Base-by-base conservation (phyloP, 805 yeast genomes). In the Debaryomyces castellii region DNA sequence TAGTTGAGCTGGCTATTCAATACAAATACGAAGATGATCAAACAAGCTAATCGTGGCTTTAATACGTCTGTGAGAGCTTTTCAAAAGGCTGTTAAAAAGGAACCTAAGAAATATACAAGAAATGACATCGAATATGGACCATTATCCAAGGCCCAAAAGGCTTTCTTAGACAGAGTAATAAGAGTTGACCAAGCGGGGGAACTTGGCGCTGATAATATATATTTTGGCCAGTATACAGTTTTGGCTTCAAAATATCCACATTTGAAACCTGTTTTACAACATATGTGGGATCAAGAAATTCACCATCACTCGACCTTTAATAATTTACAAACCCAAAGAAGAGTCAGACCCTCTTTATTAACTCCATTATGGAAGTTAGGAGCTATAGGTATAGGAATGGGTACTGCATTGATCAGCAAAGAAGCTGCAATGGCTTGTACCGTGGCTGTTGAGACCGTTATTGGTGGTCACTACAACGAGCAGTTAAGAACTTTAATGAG, bases 351-450 rank as follows among this genome's bases (percentile, higher is more conserved):
- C 3, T 89, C 97, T 0, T 57, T 94, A 12, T 66, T 94, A 34
- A 91, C 98, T 0, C 99, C 99, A 1, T 57, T 89, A 1, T 94
- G 99, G 99, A 90, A 87, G 62, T 65, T 80, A 0, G 98, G 97
- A 3, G 98, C 99, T 0, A 74, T 86, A 41, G 83, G 83, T 0
- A 74, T 94, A 71, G 99, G 99, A 3, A 81, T 82, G 1, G 86
- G 84, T 1, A 94, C 98, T 0, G 97, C 96, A 0, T 55, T 87
- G 44, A 66, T 90, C 51, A 85, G 97, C 14, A 89, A 89, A 59
- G 97, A 92, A 62, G 97, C 96, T 2, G 98, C 99, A 2, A 94
- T 94, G 99, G 98, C 99, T 1, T 94, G 99, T 63, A 94, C 99
- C 0, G 98, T 91, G 49, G 98, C 98, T 0, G 98, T 94, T 1